A percentile compares a stretch with the other conserved stretches of the same genome.
Evolutionary conservation across 345 rosid species (phyloP).

Genomic region (Leavenworthia alabamica): DNA sequence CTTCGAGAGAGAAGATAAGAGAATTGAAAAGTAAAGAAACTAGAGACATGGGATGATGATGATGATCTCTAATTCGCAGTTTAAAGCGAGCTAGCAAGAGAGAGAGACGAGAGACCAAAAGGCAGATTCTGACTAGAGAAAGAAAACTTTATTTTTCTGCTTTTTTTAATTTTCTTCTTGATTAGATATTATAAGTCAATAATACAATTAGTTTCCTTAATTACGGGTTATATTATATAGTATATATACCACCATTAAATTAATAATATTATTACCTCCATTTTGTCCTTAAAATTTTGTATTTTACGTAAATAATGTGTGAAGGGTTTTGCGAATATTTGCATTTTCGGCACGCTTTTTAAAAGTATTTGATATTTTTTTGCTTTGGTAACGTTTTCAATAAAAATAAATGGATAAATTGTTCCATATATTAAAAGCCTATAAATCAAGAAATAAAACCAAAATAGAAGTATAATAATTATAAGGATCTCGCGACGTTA

Average conservation of each 20-base stretch:
- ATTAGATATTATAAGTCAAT: too few species aligned
- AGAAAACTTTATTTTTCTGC: constrained; percentile 1
- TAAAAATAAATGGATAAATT: too few species aligned
- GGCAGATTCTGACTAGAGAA: constrained; percentile 33
- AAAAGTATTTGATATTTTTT: neutral
- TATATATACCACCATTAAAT: too few species aligned
- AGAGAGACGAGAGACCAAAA: constrained; percentile 25
- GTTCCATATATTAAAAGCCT: neutral
- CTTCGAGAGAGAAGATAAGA: constrained; percentile 17
- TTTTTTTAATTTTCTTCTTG: neutral
- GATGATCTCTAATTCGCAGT: constrained; percentile 30
- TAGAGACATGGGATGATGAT: constrained; percentile 8
- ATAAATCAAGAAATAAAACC: neutral
- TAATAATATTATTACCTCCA: too few species aligned
- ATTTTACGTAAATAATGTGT: neutral
- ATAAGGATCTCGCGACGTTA: too few species aligned
- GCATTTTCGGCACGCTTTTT: neutral
- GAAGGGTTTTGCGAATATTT: neutral
- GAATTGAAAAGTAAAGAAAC: constrained; percentile 8
- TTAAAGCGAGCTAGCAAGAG: constrained; percentile 1
- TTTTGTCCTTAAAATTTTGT: too few species aligned
- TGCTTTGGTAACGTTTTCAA: neutral
- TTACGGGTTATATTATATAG: too few species aligned
- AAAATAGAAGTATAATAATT: too few species aligned
- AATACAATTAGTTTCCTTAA: too few species aligned